These are phyloP conservation scores for Aspergillus fumigatus DNA, from an alignment of 2,329 filamentous ascomycete genomes.

Conservation along the genomic window DNA sequence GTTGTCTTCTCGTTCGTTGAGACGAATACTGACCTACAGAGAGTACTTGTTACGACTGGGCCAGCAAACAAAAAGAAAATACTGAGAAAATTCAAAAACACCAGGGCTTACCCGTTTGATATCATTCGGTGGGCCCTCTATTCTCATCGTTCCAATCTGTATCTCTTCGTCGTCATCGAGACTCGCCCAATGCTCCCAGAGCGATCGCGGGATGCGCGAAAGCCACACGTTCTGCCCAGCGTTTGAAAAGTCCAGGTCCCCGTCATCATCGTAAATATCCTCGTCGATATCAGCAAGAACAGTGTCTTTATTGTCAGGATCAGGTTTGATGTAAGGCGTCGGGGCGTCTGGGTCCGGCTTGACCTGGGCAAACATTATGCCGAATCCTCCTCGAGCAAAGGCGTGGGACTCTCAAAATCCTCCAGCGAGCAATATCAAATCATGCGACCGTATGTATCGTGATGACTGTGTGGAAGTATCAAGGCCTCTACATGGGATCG, in stretches of 20 bases:
- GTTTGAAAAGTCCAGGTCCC: constrained; percentile 57
- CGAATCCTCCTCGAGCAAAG: constrained; percentile 1
- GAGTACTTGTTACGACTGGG: constrained; percentile 19
- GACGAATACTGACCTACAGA: constrained; percentile 62
- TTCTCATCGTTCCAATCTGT: constrained; percentile 68
- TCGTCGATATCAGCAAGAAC: constrained; percentile 44
- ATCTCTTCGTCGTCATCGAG: constrained; percentile 79
- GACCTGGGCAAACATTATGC: constrained; percentile 31
- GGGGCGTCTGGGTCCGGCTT: constrained; percentile 39
- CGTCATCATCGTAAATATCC: constrained; percentile 65
- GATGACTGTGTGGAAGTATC: neutral
- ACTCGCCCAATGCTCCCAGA: constrained; percentile 74
- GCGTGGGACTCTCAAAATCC: neutral
- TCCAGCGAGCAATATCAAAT: neutral
- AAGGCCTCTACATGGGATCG: neutral
- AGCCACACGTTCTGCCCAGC: constrained; percentile 58
- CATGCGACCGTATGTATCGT: neutral
- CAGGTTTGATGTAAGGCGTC: constrained; percentile 35
- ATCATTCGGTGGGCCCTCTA: constrained; percentile 53
- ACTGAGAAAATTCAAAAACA: neutral
- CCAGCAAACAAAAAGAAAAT: neutral
- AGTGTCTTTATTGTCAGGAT: constrained; percentile 38
- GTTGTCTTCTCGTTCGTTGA: constrained; percentile 65
- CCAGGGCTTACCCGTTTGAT: constrained; percentile 41
- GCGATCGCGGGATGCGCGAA: constrained; percentile 70